Percentiles rank a stretch among this genome's conserved stretches.
Evolutionary conservation across 805 yeast genomes (phyloP).

Genomic region (Lachancea meyersii): DNA sequence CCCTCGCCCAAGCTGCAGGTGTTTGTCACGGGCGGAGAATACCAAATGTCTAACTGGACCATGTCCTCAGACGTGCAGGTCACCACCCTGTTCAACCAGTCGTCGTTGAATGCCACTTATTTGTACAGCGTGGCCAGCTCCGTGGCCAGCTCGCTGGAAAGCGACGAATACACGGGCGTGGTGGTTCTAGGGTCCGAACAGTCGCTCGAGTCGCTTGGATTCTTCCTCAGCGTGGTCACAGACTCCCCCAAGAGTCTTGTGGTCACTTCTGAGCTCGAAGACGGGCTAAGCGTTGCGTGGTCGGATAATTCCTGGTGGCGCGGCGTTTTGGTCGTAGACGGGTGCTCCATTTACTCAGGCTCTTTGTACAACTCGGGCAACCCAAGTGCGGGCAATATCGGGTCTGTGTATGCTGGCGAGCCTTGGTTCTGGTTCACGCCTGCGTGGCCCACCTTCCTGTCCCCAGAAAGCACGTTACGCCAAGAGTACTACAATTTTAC

Average conservation of each 20-base stretch:
- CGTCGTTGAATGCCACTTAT: conserved; percentile 22
- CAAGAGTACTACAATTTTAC: conserved; percentile 23
- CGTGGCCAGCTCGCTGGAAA: conserved; percentile 13
- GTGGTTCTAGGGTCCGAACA: conserved; percentile 19
- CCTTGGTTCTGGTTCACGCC: conserved; percentile 26
- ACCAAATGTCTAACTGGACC: conserved; percentile 13
- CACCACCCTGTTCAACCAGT: conserved; percentile 17
- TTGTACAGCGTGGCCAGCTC: conserved; percentile 17
- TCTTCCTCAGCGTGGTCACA: conserved; percentile 22
- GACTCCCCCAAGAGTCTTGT: conserved; percentile 23
- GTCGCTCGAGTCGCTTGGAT: conserved; percentile 26
- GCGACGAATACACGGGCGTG: conserved; percentile 15
- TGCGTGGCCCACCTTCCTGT: conserved; percentile 17
- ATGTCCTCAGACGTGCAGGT: conserved; percentile 11
- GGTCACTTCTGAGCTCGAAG: conserved; percentile 17
- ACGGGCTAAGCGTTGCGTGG: conserved; percentile 22
- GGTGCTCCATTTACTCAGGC: conserved; percentile 27
- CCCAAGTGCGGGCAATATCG: conserved; percentile 19
- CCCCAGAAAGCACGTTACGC: conserved; percentile 19
- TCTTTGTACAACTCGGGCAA: conserved; percentile 18
- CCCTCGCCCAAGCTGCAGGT: conserved; percentile 14
- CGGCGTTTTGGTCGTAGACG: conserved; percentile 23
- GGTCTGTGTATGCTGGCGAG: conserved; percentile 16
- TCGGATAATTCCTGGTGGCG: conserved; percentile 15
- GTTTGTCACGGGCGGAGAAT: conserved; percentile 23